These are phyloP conservation scores for Infundibulicybe gibba DNA, from an alignment of 768 basidiomycete genomes.

Conservation along the genomic window DNA sequence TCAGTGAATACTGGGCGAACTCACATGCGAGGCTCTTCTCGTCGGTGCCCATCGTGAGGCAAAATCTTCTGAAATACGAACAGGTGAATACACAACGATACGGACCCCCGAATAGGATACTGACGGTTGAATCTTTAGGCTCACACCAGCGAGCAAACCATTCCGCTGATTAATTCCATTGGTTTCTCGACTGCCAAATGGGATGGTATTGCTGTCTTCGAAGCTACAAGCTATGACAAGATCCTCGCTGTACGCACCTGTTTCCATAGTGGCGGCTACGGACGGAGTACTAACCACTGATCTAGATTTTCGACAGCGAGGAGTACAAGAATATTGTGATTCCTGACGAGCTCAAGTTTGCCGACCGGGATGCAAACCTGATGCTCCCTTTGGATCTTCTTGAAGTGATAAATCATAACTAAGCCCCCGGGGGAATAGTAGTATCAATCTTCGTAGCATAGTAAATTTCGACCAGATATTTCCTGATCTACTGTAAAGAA, in stretches of 20 bases:
- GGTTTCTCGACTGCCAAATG: slow-evolving; percentile 16
- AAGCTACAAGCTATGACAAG: slow-evolving; percentile 27
- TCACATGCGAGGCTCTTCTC: slow-evolving; percentile 21
- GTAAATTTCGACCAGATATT: too few relatives aligned
- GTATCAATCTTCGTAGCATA: too few relatives aligned
- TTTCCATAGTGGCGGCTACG: neutral
- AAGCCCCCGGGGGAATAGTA: too few relatives aligned
- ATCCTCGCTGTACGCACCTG: slow-evolving; percentile 19
- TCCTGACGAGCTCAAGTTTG: slow-evolving; percentile 2
- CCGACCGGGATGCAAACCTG: too few relatives aligned
- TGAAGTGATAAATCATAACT: too few relatives aligned
- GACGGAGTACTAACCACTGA: too few relatives aligned
- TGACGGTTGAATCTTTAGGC: slow-evolving; percentile 8
- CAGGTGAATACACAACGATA: too few relatives aligned
- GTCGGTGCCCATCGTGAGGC: slow-evolving; percentile 25
- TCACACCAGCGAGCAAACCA: slow-evolving; percentile 12
- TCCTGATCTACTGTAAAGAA: too few relatives aligned
- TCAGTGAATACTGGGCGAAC: slow-evolving; percentile 26
- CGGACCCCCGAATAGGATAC: too few relatives aligned
- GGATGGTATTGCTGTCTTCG: slow-evolving; percentile 25
- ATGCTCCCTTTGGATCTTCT: too few relatives aligned
- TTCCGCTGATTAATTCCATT: slow-evolving; percentile 1
- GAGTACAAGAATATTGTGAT: neutral
- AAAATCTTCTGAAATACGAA: slow-evolving; percentile 27
- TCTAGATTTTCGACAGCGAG: slow-evolving; percentile 10